Base-by-base conservation (phyloP, 129 eudicot genomes). In the Tagetes erecta region DNA sequence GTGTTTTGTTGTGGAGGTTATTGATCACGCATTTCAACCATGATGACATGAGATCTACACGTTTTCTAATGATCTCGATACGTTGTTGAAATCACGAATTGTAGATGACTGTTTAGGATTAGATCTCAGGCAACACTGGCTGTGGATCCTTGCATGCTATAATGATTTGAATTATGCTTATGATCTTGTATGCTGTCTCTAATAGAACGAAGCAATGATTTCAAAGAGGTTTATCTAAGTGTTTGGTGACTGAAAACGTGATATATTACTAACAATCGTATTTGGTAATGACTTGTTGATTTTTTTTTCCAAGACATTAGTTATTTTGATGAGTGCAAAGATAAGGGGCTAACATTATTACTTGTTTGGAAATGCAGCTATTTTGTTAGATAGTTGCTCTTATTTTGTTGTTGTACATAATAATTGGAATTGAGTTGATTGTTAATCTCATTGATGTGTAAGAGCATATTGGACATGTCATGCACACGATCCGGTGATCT, bases 21-120 rank as follows among this genome's bases (percentile, higher is more conserved):
- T 50, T 71, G 72, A 63, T 71, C 51, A 63, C 39, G 10, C 36
- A 51, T 13, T 31, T 55, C 35, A 20, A 76, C 56, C 51, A 53
- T 31, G 44, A 9, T n/a, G 12, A 11, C 53, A 10, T 46, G 71
- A 33, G 33, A 20, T 13, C 20, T n/a, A 75, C 31, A 46, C 57
- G 56, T 39, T 66, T 1, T 65, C 0, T 37, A 38, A 65, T 52
- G 30, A 44, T 52, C 40, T 75, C 6, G 1, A 14, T 67, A 53
- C 67, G 74, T 45, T 33, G 47, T 69, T 69, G 64, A 59, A 35
- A 78, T 70, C 38, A 78, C 38, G 60, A 59, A 47, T 20, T 50
- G 27, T 20, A 20, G 27, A 20, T 57, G 52, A 60, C 30, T 60
- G 46, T 38, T 62, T 51, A 39, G 45, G 14, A 30, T 33, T 70